Conservation (phyloP, 257 asterid genomes). For the Henckelia pumila region DNA sequence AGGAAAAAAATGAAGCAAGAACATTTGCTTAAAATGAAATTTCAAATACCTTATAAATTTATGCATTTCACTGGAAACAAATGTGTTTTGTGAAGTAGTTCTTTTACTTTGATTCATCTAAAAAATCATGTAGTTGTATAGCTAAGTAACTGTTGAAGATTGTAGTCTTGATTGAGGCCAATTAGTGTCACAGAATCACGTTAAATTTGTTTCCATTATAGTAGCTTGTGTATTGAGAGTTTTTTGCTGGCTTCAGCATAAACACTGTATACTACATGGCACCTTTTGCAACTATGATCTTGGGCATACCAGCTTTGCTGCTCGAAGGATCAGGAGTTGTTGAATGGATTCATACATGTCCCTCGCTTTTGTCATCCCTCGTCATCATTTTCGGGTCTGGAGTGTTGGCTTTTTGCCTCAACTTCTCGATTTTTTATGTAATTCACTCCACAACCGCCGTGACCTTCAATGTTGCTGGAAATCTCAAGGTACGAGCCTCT, state of each 20-base stretch:
- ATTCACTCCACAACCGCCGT: constrained; percentile 93
- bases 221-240: background rate
- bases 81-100: no score
- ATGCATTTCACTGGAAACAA: background rate
- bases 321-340: constrained; percentile 82
- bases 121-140: no score
- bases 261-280: constrained; percentile 99
- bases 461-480: constrained; percentile 98
- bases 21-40: background rate
- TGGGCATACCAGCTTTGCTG: constrained; percentile 73
- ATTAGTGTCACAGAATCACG: background rate
- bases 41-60: background rate
- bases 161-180: background rate
- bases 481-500: constrained; percentile 67
- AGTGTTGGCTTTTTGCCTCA: constrained; percentile 83
- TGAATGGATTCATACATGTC: constrained; percentile 58
- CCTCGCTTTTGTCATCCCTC: constrained; percentile 61
- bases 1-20: background rate
- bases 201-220: background rate
- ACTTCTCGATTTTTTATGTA: constrained; percentile 39
- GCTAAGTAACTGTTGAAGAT: background rate
- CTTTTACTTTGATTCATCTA: no score
- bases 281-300: constrained; percentile 89
- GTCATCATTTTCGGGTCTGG: constrained; percentile 80
- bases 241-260: constrained; percentile 47